phyloP scores from a whole-genome alignment of 352 stramenopile species.

The Pythium myriotylum region DNA sequence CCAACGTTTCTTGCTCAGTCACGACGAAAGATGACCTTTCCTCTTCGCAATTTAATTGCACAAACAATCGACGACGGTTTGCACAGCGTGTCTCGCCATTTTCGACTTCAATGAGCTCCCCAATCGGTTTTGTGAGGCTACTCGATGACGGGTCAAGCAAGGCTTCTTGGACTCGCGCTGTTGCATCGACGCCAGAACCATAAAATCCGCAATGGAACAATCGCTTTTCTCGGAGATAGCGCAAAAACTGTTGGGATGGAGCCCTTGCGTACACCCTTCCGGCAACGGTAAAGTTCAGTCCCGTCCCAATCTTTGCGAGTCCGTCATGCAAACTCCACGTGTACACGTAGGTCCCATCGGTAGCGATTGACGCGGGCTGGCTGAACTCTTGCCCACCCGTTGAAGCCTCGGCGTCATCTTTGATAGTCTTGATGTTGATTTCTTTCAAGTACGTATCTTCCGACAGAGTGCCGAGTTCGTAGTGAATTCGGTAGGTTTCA shows the following conservation, averaged over 20 bases:
- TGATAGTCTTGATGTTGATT: slow-evolving; percentile 50
- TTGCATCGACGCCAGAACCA: slow-evolving; percentile 48
- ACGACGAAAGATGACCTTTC: slow-evolving; percentile 20
- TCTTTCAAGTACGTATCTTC: slow-evolving; percentile 45
- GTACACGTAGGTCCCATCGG: slow-evolving; percentile 72
- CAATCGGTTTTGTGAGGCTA: background rate
- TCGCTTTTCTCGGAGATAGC: slow-evolving; percentile 26
- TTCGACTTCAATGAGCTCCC: background rate
- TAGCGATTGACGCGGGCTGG: slow-evolving; percentile 38
- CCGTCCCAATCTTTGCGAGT: slow-evolving; percentile 69
- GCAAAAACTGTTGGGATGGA: slow-evolving; percentile 34
- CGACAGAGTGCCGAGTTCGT: slow-evolving; percentile 51
- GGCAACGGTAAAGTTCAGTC: slow-evolving; percentile 68
- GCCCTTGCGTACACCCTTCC: slow-evolving; percentile 63
- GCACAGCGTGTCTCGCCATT: too few relatives aligned
- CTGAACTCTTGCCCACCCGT: background rate
- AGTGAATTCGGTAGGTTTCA: slow-evolving; percentile 59
- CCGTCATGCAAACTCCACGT: slow-evolving; percentile 49
- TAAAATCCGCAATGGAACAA: slow-evolving; percentile 38
- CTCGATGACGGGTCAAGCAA: background rate
- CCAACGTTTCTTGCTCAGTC: slow-evolving; percentile 34
- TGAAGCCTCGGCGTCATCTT: slow-evolving; percentile 8
- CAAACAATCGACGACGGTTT: background rate
- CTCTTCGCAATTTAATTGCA: background rate
- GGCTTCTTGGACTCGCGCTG: slow-evolving; percentile 20